Conservation (phyloP, 2,329 filamentous ascomycete species). For the Alternaria ventricosa region DNA sequence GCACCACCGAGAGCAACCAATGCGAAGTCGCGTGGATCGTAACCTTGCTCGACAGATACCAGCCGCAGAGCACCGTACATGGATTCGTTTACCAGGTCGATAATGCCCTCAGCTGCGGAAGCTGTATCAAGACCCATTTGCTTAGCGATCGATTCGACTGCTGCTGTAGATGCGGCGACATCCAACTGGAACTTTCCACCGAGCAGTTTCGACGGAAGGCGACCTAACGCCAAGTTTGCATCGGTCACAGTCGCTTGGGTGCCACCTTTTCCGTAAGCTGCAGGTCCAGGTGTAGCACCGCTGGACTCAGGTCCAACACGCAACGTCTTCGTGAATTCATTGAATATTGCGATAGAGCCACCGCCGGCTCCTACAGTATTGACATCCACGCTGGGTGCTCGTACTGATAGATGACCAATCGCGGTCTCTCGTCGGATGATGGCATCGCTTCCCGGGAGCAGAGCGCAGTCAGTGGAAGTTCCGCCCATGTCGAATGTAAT, state of each 20-base stretch:
- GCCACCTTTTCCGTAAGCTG: constrained; percentile 58
- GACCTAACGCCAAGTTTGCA: constrained; percentile 57
- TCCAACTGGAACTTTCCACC: constrained; percentile 57
- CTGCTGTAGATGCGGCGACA: constrained; percentile 50
- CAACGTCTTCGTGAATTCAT: constrained; percentile 56
- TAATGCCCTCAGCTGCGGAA: constrained; percentile 57
- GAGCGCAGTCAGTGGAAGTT: constrained; percentile 57
- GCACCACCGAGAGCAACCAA: constrained; percentile 60
- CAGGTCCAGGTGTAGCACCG: constrained; percentile 57
- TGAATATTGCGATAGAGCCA: constrained; percentile 58
- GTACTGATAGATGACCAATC: constrained; percentile 54
- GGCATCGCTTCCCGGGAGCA: constrained; percentile 53
- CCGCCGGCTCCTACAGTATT: constrained; percentile 59
- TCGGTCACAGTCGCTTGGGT: constrained; percentile 57
- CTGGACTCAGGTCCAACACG: constrained; percentile 61
- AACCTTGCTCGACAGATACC: constrained; percentile 60
- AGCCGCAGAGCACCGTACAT: constrained; percentile 60
- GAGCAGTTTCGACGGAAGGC: constrained; percentile 55
- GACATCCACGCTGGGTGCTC: constrained; percentile 58
- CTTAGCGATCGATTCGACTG: constrained; percentile 53
- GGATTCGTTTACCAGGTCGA: constrained; percentile 59
- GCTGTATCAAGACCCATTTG: constrained; percentile 54
- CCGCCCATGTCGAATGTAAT: constrained; percentile 61
- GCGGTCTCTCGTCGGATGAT: constrained; percentile 56
- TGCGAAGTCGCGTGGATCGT: constrained; percentile 59